Conservation (phyloP, 169 alveolate genomes). For the Eimeria acervulina region DNA sequence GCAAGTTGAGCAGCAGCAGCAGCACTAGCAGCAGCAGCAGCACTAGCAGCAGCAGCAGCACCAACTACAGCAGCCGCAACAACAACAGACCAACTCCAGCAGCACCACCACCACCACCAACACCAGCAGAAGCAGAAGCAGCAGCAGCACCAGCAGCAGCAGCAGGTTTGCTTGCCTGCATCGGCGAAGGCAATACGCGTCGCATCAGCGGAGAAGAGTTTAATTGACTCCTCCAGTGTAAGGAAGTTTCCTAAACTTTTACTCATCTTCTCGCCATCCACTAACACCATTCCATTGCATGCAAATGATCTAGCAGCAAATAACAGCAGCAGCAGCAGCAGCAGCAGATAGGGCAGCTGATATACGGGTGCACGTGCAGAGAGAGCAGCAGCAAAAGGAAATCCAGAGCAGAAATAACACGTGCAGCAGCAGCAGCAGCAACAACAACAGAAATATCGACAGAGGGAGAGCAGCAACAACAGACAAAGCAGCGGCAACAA, state of each 20-base stretch:
- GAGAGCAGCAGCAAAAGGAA: background rate
- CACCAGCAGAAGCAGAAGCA: background rate
- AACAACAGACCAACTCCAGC: background rate
- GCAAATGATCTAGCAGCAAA: constrained; percentile 96
- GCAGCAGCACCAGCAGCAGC: background rate
- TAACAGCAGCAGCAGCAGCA: constrained; percentile 69
- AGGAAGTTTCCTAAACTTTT: constrained; percentile 98
- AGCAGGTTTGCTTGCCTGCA: constrained; percentile 95
- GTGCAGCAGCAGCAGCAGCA: background rate
- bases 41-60: constrained; percentile 11
- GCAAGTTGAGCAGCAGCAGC: constrained; percentile 48
- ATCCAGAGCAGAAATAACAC: background rate
- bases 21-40: constrained; percentile 5
- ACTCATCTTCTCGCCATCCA: constrained; percentile 98
- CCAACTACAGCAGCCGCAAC: constrained; percentile 15
- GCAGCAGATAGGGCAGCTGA: constrained; percentile 17
- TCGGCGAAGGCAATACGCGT: constrained; percentile 99
- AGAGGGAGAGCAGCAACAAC: background rate
- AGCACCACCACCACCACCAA: background rate
- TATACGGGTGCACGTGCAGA: background rate
- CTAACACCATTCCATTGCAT: constrained; percentile 98
- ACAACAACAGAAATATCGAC: background rate
- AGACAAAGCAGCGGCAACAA: background rate
- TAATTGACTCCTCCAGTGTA: constrained; percentile 95
- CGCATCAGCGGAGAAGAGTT: constrained; percentile 98